Base-by-base conservation (phyloP, 176 grass and related monocot species). In the Alopecurus myosuroides region DNA sequence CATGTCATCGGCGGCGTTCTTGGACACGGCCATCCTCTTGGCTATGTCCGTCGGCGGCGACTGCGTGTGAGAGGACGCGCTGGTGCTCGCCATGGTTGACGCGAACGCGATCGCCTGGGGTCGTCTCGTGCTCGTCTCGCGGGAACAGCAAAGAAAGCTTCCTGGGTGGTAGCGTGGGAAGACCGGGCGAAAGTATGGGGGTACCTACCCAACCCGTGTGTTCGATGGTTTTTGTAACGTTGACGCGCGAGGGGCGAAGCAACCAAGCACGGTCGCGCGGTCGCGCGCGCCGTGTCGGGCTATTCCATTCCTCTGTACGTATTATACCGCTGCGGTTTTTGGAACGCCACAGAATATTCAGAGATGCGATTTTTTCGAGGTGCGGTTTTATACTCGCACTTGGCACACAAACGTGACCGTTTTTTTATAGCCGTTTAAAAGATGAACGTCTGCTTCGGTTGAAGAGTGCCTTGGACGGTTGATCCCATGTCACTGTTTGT, bases 1-100 rank as follows among this genome's bases (percentile, higher is more conserved):
- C 93, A 98, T 94, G 85, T 98, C 93, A n/a, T 94, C 88, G 41
- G 92, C 92, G 18, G 95, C 92, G 92, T 94, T 91, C 62, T 94
- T 91, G 26, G 97, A 92, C 48, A 92, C 84, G 14, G 89, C 97
- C 70, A 74, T 74, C 70, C 70, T 74, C 70, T 74, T 74, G 0
- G 28, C 70, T 29, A 49, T 5, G 70, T 74, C 42, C 42, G 70
- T 74, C 8, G 70, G 26, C 70, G 25, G 14, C 7, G 42, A n/a
- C 67, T 60, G 3, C 23, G 56, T 26, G n/a, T 26, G n/a, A 4
- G 56, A 60, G 23, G 1, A 41, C 8, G 70, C 70, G 15, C 0
- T 3, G 1, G 70, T 4, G 42, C 70, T 48, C 23, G 70, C 70
- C 70, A 74, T 30, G 70, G 14, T 70, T 35, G 20, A 42, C 37